A percentile compares a stretch with the other conserved stretches of the same genome.
Conservation (phyloP, 345 rosid species). For the Trapa bicornis region DNA sequence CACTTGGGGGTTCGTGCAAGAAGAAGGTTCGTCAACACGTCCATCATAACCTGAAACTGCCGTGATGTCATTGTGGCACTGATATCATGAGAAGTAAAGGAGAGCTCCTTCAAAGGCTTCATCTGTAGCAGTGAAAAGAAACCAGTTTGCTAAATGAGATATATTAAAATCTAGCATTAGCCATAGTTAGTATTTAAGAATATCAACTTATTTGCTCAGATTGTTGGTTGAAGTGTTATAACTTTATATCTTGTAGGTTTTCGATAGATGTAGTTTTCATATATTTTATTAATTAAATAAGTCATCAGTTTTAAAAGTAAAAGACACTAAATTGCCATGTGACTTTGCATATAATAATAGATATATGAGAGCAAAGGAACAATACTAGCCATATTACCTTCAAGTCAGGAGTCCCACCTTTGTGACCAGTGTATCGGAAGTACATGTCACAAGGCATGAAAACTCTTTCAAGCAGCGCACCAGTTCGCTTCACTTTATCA, state of each 20-base stretch:
- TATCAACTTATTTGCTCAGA: background rate
- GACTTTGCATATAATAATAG: too few relatives aligned
- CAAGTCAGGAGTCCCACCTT: constrained; percentile 90
- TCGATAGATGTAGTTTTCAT: too few relatives aligned
- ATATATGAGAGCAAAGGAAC: background rate
- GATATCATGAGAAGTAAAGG: constrained; percentile 73
- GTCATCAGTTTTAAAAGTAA: too few relatives aligned
- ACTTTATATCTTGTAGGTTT: too few relatives aligned
- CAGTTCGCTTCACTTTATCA: constrained; percentile 89
- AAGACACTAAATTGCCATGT: background rate
- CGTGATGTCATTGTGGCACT: constrained; percentile 95
- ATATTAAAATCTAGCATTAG: background rate
- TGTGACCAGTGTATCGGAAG: constrained; percentile 85
- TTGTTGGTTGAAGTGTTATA: too few relatives aligned
- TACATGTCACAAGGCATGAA: constrained; percentile 99
- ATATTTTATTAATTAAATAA: too few relatives aligned
- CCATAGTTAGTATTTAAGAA: constrained; percentile 2
- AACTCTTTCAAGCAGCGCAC: constrained; percentile 96
- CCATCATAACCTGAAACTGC: constrained; percentile 94
- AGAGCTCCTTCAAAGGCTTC: constrained; percentile 93
- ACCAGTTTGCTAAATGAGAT: constrained; percentile 6
- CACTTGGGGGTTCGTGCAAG: constrained; percentile 97
- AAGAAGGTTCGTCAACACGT: constrained; percentile 93
- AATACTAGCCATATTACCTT: constrained; percentile 46
- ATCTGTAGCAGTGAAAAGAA: constrained; percentile 39